Evolutionary conservation across 176 grass and related monocot species (phyloP).

Genomic region (barley (Hordeum vulgare)): DNA sequence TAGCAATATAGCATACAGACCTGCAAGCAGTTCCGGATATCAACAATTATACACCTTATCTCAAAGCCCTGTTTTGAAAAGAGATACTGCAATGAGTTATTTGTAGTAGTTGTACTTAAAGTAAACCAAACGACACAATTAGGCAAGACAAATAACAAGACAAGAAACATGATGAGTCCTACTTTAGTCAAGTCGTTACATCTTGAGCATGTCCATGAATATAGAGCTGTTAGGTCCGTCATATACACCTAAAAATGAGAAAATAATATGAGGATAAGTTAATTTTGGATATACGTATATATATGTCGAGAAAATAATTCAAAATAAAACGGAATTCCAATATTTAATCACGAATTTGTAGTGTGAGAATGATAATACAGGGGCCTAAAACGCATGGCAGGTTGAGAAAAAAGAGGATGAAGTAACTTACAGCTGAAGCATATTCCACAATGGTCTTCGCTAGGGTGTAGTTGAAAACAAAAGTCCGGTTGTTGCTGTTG

Average conservation of each 20-base stretch:
- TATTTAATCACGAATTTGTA: neutral
- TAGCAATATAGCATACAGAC: slow-evolving; percentile 33
- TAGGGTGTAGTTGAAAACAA: slow-evolving; percentile 71
- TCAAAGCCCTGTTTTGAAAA: slow-evolving; percentile 59
- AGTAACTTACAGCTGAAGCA: slow-evolving; percentile 85
- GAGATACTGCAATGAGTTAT: neutral
- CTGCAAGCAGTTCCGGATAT: slow-evolving; percentile 88
- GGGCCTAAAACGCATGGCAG: neutral
- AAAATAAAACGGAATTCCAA: neutral
- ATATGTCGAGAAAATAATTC: neutral
- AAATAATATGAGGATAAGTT: neutral
- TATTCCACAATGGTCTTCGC: slow-evolving; percentile 81
- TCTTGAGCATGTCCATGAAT: slow-evolving; percentile 78
- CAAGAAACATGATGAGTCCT: slow-evolving; percentile 3
- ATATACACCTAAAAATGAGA: slow-evolving; percentile 43
- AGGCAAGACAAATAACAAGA: too few relatives aligned
- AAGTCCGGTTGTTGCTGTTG: slow-evolving; percentile 17
- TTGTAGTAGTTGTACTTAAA: neutral
- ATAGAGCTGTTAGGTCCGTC: slow-evolving; percentile 62
- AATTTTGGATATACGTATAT: neutral
- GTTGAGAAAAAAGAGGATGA: neutral
- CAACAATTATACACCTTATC: slow-evolving; percentile 77
- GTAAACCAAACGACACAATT: neutral
- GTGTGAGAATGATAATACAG: neutral
- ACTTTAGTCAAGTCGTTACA: slow-evolving; percentile 81